A percentile compares a stretch with the other conserved stretches of the same genome.
Conservation (phyloP, 108 stramenopile genomes). For the Stephanodiscus minutulus region DNA sequence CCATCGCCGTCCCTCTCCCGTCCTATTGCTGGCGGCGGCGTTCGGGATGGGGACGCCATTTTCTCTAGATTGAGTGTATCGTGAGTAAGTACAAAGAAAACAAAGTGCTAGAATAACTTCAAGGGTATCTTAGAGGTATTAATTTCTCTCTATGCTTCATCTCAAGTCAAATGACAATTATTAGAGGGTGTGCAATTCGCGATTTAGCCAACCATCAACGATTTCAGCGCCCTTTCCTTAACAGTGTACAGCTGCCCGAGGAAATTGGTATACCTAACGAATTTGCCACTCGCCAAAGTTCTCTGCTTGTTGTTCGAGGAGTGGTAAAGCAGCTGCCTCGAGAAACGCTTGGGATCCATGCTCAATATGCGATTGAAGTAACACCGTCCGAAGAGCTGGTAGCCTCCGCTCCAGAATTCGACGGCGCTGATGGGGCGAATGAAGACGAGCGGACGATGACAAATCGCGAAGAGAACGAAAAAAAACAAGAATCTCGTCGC, state of each 20-base stretch:
- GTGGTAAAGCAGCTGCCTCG: constrained; percentile 77
- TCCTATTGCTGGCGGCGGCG: too few relatives aligned
- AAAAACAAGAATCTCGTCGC: neutral
- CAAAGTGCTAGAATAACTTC: too few relatives aligned
- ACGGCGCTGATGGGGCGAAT: constrained; percentile 22
- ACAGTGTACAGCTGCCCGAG: constrained; percentile 81
- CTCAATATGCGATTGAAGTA: constrained; percentile 78
- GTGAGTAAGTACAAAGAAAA: too few relatives aligned
- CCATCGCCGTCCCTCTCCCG: too few relatives aligned
- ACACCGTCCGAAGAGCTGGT: constrained; percentile 74
- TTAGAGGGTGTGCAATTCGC: too few relatives aligned
- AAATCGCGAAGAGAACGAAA: neutral
- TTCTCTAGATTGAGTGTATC: too few relatives aligned
- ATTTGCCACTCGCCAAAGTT: constrained; percentile 49
- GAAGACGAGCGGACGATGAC: neutral
- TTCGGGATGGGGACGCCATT: too few relatives aligned
- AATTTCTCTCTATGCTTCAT: too few relatives aligned
- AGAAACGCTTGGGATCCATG: constrained; percentile 73
- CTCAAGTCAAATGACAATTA: too few relatives aligned
- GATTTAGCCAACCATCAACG: neutral
- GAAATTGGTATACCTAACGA: constrained; percentile 60
- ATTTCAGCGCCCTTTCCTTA: constrained; percentile 55
- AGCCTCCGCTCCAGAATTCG: constrained; percentile 61
- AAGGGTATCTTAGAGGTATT: too few relatives aligned
- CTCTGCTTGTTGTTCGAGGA: constrained; percentile 82